Evolutionary conservation across 495 filamentous ascomycete genomes (phyloP).

Genomic region (Clavariopsis aquatica): DNA sequence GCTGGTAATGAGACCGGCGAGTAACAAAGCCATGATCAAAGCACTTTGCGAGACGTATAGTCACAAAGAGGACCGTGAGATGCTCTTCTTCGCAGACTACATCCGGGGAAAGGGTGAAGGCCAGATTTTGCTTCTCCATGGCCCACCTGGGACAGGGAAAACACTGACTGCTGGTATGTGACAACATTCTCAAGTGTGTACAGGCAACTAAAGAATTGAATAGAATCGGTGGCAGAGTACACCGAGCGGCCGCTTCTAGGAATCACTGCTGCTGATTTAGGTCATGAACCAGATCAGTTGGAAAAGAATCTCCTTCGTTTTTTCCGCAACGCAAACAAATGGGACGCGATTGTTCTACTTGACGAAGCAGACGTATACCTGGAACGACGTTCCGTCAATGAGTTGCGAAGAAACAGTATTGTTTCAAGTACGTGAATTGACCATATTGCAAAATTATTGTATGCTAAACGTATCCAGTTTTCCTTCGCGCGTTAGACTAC

Average conservation of each 20-base stretch:
- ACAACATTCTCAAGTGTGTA: not conserved
- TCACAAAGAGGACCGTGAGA: not conserved
- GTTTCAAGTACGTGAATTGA: conserved; percentile 41
- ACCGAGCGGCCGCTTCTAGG: conserved; percentile 16
- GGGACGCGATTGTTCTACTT: conserved; percentile 51
- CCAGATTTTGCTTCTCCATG: conserved; percentile 27
- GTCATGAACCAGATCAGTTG: conserved; percentile 10
- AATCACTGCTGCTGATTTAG: conserved; percentile 22
- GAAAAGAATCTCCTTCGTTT: conserved; percentile 16
- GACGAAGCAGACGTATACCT: conserved; percentile 63
- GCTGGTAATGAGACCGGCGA: not conserved
- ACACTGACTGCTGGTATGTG: conserved; percentile 14
- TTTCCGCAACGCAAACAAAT: conserved; percentile 23
- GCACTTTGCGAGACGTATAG: not conserved
- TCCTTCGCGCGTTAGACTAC: conserved; percentile 59
- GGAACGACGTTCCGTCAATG: conserved; percentile 44
- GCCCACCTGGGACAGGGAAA: conserved; percentile 13
- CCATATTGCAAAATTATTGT: too few species aligned
- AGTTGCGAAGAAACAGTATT: conserved; percentile 53
- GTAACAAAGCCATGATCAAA: not conserved
- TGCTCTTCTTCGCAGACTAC: conserved; percentile 16
- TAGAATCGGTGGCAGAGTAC: conserved; percentile 26
- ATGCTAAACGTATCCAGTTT: too few species aligned
- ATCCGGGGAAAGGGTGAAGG: conserved; percentile 24
- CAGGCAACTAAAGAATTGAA: not conserved